Base-by-base conservation (phyloP, 2,329 filamentous ascomycete genomes). In the Calonectria honghensis region DNA sequence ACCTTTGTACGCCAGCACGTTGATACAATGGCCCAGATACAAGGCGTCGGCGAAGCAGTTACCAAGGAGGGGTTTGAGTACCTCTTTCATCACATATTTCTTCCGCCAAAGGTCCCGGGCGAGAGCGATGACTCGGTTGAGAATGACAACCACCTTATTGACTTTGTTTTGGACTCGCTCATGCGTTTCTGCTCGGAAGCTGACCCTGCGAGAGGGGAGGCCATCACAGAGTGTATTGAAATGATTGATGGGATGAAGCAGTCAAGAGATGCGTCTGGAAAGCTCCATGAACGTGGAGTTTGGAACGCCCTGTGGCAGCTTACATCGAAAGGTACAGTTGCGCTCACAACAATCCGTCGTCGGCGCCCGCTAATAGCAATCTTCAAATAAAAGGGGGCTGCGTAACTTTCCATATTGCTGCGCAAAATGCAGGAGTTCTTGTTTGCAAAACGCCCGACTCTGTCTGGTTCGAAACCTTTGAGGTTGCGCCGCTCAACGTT, bases 71-170 rank as follows among this genome's bases (percentile, higher is more conserved):
- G 11, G 2, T 16, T 77, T 4, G 39, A 74, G 11, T 79, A 73
- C 24, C 50, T 79, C 29, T 78, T 74, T 10, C 71, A 77, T 54
- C 83, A 85, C 48, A 61, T 85, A 5, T 85, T 85, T 35, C 72
- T 85, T 3, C 83, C 84, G 0, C 77, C 82, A 0, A 78, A 81
- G 6, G 73, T 83, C 0, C 84, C 84, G 2, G 76, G 77, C 1
- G 14, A 54, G 9, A 78, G 79, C 31, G 76, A 79, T 13, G 50
- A 5, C 14, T 73, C 59, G 13, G 16, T 16, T 6, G 9, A 24
- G 2, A 74, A 71, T 20, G 73, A 51, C 2, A 11, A 16, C 2
- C 13, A 52, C 7, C 54, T 78, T 11, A 27, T 64, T 6, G 65
- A 71, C 13, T 76, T 78, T 61, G 67, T 76, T 2, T 48, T 54